Base-by-base conservation (phyloP, 805 yeast genomes). In the Saturnispora ahearnii region DNA sequence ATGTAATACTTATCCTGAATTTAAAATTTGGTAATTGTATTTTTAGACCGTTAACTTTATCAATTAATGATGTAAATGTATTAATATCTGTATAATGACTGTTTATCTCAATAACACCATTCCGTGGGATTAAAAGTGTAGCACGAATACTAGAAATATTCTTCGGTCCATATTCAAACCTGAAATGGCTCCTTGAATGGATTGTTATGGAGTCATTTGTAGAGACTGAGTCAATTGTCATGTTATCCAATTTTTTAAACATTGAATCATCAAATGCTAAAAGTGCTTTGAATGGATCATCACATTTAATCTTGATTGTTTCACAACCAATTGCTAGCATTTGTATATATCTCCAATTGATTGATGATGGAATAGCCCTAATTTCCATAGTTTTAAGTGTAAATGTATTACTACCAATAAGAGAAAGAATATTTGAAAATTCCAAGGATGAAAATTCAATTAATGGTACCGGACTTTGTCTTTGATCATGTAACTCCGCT, bases 231-330 rank as follows among this genome's bases (percentile, higher is more conserved):
- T 31, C 24, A 21, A 32, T 31, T 21, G 45, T 40, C 22, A 46
- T 28, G 8, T 9, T 21, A 5, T 12, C 30, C 15, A 46, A 40
- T 31, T 46, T 46, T 40, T 46, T 46, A 33, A 46, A 33, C 49
- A 46, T 46, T 46, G 49, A 40, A 30, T 46, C 40, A 28, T 46
- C 49, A 41, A 46, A 46, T 18, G 45, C 33, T 21, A 46, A 15
- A 13, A 46, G 26, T 12, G 45, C 40, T 40, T 32, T 44, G 15
- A 46, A 46, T 10, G 49, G 49, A 11, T 24, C 8, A 9, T 11
- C 18, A 18, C 45, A 22, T 30, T 40, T 40, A 6, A 46, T 28
- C 32, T 31, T 46, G n/a, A 46, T 29, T n/a, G 28, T 46, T 31
- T 46, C 45, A 26, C 49, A 46, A 7, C 49, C 49, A 31, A 11